Evolutionary conservation across 768 basidiomycete genomes (phyloP).

Genomic region (Sporobolomyces phaffii): DNA sequence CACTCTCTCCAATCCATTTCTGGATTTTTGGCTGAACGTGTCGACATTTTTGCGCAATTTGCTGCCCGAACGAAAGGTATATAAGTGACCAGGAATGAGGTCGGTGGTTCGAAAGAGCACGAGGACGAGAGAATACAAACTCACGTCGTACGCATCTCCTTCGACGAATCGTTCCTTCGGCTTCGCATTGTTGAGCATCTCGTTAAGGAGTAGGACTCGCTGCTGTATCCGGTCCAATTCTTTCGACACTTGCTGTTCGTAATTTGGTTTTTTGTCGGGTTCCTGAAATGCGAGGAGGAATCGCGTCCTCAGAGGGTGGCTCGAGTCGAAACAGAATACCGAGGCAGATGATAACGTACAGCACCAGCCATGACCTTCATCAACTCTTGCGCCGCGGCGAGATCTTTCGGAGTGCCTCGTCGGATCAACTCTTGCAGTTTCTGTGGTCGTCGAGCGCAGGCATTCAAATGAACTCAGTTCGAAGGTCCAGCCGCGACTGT

Average conservation of each 20-base stretch:
- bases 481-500: background rate
- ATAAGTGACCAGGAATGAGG: too few relatives aligned
- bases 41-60: constrained; percentile 77
- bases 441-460: constrained; percentile 44
- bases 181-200: constrained; percentile 86
- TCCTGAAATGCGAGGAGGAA: constrained; percentile 50
- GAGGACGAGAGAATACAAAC: constrained; percentile 41
- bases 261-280: constrained; percentile 89
- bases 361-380: constrained; percentile 95
- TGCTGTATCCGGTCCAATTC: constrained; percentile 91
- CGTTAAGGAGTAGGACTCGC: constrained; percentile 90
- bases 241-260: constrained; percentile 76
- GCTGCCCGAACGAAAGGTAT: constrained; percentile 52
- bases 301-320: too few relatives aligned
- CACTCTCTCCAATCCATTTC: constrained; percentile 94
- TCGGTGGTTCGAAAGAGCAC: background rate
- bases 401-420: constrained; percentile 87
- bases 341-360: too few relatives aligned
- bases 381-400: constrained; percentile 89
- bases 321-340: too few relatives aligned
- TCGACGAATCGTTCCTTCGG: constrained; percentile 67
- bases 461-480: too few relatives aligned
- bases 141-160: constrained; percentile 87
- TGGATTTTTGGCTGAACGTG: constrained; percentile 88
- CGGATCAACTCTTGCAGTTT: constrained; percentile 98